These are phyloP conservation scores for Grigorovia humatica DNA, from an alignment of 805 yeast species.

Conservation along the genomic window DNA sequence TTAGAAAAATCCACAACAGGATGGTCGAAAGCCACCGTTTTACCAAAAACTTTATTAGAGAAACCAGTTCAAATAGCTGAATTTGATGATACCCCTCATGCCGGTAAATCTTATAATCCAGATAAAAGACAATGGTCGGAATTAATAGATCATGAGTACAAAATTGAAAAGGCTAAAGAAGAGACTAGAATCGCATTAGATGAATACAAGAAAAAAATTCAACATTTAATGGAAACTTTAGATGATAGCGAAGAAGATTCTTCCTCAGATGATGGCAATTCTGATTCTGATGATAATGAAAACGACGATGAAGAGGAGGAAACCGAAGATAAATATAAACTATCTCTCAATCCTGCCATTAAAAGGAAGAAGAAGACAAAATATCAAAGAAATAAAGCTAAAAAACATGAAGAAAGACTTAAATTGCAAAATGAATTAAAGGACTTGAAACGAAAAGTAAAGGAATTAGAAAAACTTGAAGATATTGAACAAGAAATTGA, in stretches of 20 bases:
- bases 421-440: constrained; percentile 48
- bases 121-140: constrained; percentile 71
- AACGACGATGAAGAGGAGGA: constrained; percentile 27
- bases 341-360: constrained; percentile 69
- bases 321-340: constrained; percentile 28
- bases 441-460: constrained; percentile 48
- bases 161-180: constrained; percentile 56
- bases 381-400: constrained; percentile 63
- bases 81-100: constrained; percentile 51
- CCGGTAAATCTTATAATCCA: constrained; percentile 88
- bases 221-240: constrained; percentile 50
- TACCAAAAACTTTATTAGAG: constrained; percentile 44
- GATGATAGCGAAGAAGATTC: constrained; percentile 47
- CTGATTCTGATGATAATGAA: constrained; percentile 28
- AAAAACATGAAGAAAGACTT: constrained; percentile 48
- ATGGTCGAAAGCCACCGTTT: constrained; percentile 41
- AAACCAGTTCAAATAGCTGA: constrained; percentile 46
- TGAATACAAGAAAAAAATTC: constrained; percentile 55
- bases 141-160: constrained; percentile 57
- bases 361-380: constrained; percentile 62
- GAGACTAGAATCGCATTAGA: constrained; percentile 49
- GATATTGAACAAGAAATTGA: constrained; percentile 24
- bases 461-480: constrained; percentile 45
- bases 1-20: constrained; percentile 33
- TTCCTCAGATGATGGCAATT: constrained; percentile 28